Evolutionary conservation across 1,284 basidiomycete species (phyloP), one percentile per base, ranked within the genome.

Genomic region (Sparassis latifolia): DNA sequence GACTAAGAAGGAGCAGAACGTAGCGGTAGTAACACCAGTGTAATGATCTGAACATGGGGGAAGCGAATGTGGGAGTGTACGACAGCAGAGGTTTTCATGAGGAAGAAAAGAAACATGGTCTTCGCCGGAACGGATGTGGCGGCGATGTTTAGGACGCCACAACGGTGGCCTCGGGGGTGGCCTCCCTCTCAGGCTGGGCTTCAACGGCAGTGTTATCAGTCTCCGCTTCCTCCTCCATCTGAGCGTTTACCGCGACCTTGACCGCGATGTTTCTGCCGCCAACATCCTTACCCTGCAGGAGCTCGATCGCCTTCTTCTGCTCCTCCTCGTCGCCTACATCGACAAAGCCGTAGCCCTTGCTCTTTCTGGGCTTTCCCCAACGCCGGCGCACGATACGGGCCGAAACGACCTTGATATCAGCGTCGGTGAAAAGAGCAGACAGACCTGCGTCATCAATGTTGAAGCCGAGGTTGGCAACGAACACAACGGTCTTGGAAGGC

Each of bases 391-490:
- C 89, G 57, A 97, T 87, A 59, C 89, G 89, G 51, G 92, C 92
- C 58, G 86, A 86, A 64, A 79, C 76, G 58, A 94, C 89, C 42
- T 73, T 74, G 71, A 95, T 84, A 55, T 80, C 87, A 37, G 84
- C 88, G 52, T 92, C 85, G 51, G 82, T 86, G 76, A 97, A 96
- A 60, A 95, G 76, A 45, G 80, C 72, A 41, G 78, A 67, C 55
- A 96, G 82, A 48, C 74, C 82, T 37, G 77, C 84, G 62, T 97
- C 92, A 53, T 92, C 89, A 56, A 96, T 80, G 65, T 74, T 84
- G 80, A 95, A 97, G 38, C 92, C 89, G 51, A 97, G 89, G 76
- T 97, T 97, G 69, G 92, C 92, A 56, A 97, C 93, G 62, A 97
- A 97, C 57, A 97, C 75, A 69, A 91, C 84, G 55, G 78, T 89